Evolutionary conservation across 2,329 filamentous ascomycete species (phyloP).

Genomic region (Calonectria fujianensis): DNA sequence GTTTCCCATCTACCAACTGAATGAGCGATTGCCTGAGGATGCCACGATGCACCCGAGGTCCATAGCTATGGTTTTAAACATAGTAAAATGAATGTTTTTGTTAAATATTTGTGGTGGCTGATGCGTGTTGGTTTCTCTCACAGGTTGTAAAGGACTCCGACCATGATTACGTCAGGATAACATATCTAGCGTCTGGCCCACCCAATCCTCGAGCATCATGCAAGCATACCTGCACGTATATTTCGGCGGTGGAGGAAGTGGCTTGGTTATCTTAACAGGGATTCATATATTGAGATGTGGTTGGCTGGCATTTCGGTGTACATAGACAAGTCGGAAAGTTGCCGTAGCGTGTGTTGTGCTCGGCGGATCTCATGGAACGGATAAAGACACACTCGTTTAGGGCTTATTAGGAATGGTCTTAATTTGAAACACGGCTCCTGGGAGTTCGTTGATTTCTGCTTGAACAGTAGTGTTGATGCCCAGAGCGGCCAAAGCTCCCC

Average conservation of each 20-base stretch:
- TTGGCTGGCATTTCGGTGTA: constrained; percentile 46
- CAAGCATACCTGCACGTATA: constrained; percentile 49
- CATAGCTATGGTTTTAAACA: constrained; percentile 61
- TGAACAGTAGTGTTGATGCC: constrained; percentile 94
- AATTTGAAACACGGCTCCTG: constrained; percentile 95
- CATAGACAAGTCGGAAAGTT: constrained; percentile 41
- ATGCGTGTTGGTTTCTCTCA: constrained; percentile 57
- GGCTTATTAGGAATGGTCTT: constrained; percentile 84
- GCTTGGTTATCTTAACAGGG: constrained; percentile 25
- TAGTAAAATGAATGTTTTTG: constrained; percentile 59
- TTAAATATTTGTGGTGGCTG: constrained; percentile 58
- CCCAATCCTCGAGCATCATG: constrained; percentile 35
- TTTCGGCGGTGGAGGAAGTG: constrained; percentile 29
- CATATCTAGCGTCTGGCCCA: constrained; percentile 45
- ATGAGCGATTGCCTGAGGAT: constrained; percentile 55
- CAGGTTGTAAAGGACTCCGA: constrained; percentile 60
- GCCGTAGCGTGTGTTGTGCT: constrained; percentile 44
- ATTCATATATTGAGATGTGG: constrained; percentile 44
- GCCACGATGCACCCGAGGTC: constrained; percentile 54
- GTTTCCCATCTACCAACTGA: constrained; percentile 48
- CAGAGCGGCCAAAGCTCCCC: constrained; percentile 93
- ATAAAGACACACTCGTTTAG: constrained; percentile 42
- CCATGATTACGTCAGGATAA: constrained; percentile 47
- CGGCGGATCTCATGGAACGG: constrained; percentile 51
- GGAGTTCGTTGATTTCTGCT: constrained; percentile 91